Evolutionary conservation across 345 rosid species (phyloP).

Genomic region (Angophora floribunda): DNA sequence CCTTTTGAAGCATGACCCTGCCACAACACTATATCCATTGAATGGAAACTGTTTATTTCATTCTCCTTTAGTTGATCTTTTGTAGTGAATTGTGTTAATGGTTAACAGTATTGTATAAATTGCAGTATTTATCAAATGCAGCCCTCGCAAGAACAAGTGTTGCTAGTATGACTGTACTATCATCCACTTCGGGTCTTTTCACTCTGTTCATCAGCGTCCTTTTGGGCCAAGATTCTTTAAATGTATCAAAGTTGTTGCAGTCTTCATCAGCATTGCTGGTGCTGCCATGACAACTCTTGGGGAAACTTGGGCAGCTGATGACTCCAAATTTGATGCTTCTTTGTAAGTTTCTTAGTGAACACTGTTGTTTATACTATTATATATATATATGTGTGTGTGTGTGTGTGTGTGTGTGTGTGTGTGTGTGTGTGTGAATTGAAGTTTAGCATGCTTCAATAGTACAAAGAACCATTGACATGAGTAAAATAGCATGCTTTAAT

Average conservation of each 20-base stretch:
- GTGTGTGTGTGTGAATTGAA: background rate
- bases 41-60: background rate
- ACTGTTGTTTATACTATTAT: background rate
- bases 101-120: background rate
- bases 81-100: background rate
- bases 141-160: constrained; percentile 96
- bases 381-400: too few relatives aligned
- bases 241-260: constrained; percentile 84
- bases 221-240: constrained; percentile 80
- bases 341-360: constrained; percentile 21
- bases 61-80: background rate
- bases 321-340: constrained; percentile 42
- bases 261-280: constrained; percentile 84
- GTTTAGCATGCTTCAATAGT: background rate
- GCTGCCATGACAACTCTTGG: constrained; percentile 93
- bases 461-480: background rate
- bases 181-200: constrained; percentile 92
- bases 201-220: constrained; percentile 82
- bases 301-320: constrained; percentile 94
- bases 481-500: background rate
- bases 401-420: too few relatives aligned
- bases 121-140: constrained; percentile 89
- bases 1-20: background rate
- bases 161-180: constrained; percentile 84
- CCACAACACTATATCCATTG: background rate